Evolutionary conservation across 2,329 filamentous ascomycete species (phyloP).

Genomic region (Fusarium sp.): DNA sequence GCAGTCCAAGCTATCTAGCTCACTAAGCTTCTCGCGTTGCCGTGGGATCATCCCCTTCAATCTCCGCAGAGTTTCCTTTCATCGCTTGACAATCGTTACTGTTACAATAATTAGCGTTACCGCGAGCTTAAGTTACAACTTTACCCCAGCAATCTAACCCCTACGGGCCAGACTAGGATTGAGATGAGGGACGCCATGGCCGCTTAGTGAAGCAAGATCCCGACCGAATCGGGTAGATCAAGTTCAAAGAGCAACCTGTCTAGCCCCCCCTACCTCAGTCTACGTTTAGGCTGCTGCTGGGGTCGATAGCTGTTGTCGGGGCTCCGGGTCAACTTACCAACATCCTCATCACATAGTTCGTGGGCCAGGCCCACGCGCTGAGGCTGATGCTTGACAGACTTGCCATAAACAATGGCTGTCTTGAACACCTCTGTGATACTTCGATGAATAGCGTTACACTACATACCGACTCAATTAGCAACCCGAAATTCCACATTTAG

Average conservation of each 20-base stretch:
- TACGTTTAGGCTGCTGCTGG: conserved; percentile 20
- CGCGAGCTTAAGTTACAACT: conserved; percentile 22
- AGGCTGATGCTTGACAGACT: conserved; percentile 98
- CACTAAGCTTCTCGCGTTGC: conserved; percentile 37
- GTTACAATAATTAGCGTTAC: conserved; percentile 44
- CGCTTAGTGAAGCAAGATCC: conserved; percentile 39
- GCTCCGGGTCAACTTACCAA: conserved; percentile 71
- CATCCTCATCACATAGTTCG: conserved; percentile 95
- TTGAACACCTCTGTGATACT: conserved; percentile 97
- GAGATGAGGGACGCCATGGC: conserved; percentile 23
- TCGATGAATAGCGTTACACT: conserved; percentile 98
- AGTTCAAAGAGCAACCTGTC: conserved; percentile 31
- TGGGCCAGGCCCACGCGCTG: conserved; percentile 93
- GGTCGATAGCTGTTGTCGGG: conserved; percentile 23
- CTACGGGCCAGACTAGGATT: conserved; percentile 28
- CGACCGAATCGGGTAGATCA: conserved; percentile 39
- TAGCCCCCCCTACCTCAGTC: conserved; percentile 19
- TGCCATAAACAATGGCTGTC: conserved; percentile 94
- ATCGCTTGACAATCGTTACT: conserved; percentile 75
- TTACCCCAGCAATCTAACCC: conserved; percentile 24
- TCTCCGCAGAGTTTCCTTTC: conserved; percentile 58
- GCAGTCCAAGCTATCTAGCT: conserved; percentile 37
- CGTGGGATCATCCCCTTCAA: conserved; percentile 37
- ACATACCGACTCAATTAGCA: conserved; percentile 54
- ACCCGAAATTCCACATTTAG: conserved; percentile 23